phyloP scores from a whole-genome alignment of 805 yeast genomes.

The Ogataea ramenticola region DNA sequence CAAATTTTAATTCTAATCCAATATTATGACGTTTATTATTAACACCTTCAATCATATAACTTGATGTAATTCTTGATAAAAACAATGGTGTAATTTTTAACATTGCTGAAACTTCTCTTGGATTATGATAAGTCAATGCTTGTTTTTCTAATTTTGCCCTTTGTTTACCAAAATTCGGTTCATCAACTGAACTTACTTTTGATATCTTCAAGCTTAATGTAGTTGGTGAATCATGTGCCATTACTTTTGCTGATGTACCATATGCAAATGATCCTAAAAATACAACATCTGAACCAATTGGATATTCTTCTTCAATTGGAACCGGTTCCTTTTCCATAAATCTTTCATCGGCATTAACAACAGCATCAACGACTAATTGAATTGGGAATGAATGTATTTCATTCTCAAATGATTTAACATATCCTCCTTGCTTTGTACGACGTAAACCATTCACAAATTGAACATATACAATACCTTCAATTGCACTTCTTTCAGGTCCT shows the following conservation, averaged over 20 bases:
- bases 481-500: constrained; percentile 11
- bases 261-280: constrained; percentile 83
- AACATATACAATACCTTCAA: constrained; percentile 61
- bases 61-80: constrained; percentile 72
- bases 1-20: constrained; percentile 82
- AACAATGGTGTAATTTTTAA: constrained; percentile 55
- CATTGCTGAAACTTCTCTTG: constrained; percentile 54
- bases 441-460: constrained; percentile 70
- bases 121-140: constrained; percentile 53
- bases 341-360: constrained; percentile 68
- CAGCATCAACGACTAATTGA: constrained; percentile 71
- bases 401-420: constrained; percentile 59
- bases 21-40: constrained; percentile 51
- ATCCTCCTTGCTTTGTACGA: constrained; percentile 67
- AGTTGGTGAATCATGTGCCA: constrained; percentile 37
- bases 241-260: constrained; percentile 69
- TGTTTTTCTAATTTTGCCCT: constrained; percentile 52
- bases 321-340: constrained; percentile 63
- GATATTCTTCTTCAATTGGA: constrained; percentile 79
- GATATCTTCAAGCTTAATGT: constrained; percentile 48
- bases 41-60: constrained; percentile 51
- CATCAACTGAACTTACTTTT: constrained; percentile 38
- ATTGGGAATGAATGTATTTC: constrained; percentile 58
- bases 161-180: constrained; percentile 59
- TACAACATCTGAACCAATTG: constrained; percentile 60